These are phyloP conservation scores for Coriolopsis trogii DNA, from an alignment of 1,284 basidiomycete species.

Conservation along the genomic window DNA sequence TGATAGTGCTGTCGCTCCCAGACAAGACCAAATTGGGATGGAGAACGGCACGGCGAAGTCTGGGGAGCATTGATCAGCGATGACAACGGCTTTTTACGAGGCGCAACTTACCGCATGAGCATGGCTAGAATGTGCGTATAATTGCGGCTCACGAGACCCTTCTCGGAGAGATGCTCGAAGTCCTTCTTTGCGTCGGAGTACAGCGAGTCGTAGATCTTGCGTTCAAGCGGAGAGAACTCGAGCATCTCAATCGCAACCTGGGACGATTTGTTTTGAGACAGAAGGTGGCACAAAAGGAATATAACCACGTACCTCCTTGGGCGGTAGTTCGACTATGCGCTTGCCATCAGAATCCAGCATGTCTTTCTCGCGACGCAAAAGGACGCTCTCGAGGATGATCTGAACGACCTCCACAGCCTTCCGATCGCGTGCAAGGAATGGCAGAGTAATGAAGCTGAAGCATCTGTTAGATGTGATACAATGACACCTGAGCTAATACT, in stretches of 20 bases:
- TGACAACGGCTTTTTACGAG: too few relatives aligned
- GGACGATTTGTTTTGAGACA: slow-evolving; percentile 42
- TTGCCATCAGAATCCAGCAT: slow-evolving; percentile 91
- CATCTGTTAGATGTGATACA: not conserved
- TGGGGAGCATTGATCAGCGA: slow-evolving; percentile 32
- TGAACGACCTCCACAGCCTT: slow-evolving; percentile 94
- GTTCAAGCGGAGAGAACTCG: slow-evolving; percentile 76
- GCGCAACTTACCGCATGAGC: slow-evolving; percentile 72
- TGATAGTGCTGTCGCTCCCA: slow-evolving; percentile 4
- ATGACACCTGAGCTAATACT: slow-evolving; percentile 25
- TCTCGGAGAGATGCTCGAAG: slow-evolving; percentile 78
- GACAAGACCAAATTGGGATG: slow-evolving; percentile 80
- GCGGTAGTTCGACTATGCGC: slow-evolving; percentile 87
- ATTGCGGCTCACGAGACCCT: slow-evolving; percentile 80
- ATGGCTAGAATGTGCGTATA: slow-evolving; percentile 91
- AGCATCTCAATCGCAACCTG: slow-evolving; percentile 58
- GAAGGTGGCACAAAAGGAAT: not conserved
- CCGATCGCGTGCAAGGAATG: slow-evolving; percentile 85
- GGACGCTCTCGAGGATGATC: slow-evolving; percentile 86
- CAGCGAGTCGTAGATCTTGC: slow-evolving; percentile 82
- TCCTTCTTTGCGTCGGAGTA: slow-evolving; percentile 67
- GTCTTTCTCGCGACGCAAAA: slow-evolving; percentile 93
- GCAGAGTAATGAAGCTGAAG: slow-evolving; percentile 84
- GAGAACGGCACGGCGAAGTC: slow-evolving; percentile 84
- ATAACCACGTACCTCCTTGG: slow-evolving; percentile 67